phyloP scores from a whole-genome alignment of 164 flowering plant genomes.

The Annona cherimola region DNA sequence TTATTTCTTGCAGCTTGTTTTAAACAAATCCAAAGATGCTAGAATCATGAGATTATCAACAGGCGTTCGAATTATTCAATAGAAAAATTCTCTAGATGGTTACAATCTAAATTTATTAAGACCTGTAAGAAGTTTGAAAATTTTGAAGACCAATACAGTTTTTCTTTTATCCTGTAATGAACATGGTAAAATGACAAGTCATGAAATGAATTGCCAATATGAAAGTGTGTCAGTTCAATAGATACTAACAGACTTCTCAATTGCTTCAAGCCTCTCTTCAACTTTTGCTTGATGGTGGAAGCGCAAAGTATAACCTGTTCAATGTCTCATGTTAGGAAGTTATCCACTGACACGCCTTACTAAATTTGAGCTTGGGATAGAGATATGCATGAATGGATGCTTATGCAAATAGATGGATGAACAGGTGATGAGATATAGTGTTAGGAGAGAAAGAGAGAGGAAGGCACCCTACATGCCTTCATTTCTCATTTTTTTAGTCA shows the following conservation, averaged over 20 bases:
- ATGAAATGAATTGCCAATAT: background rate
- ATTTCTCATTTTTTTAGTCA: too few relatives aligned
- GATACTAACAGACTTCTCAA: slow-evolving; percentile 74
- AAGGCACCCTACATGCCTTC: background rate
- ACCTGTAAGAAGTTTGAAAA: background rate
- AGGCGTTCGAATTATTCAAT: background rate
- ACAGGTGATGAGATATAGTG: background rate
- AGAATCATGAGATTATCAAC: background rate
- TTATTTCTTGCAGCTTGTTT: background rate
- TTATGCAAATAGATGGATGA: background rate
- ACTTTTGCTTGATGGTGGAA: slow-evolving; percentile 63
- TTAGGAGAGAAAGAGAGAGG: background rate
- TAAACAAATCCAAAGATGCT: background rate
- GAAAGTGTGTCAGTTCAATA: background rate
- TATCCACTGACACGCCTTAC: background rate
- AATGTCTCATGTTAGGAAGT: background rate
- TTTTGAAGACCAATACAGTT: background rate
- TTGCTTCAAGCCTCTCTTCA: slow-evolving; percentile 70
- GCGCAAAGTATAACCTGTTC: slow-evolving; percentile 77
- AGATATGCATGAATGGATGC: background rate
- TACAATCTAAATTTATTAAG: too few relatives aligned
- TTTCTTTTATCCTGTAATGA: background rate
- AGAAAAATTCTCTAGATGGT: too few relatives aligned
- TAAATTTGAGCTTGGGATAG: background rate
- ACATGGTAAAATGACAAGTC: background rate